A percentile compares a stretch with the other conserved stretches of the same genome.
phyloP scores from a whole-genome alignment of 2,329 filamentous ascomycete genomes.

The Scopulariopsis brevicaulis region DNA sequence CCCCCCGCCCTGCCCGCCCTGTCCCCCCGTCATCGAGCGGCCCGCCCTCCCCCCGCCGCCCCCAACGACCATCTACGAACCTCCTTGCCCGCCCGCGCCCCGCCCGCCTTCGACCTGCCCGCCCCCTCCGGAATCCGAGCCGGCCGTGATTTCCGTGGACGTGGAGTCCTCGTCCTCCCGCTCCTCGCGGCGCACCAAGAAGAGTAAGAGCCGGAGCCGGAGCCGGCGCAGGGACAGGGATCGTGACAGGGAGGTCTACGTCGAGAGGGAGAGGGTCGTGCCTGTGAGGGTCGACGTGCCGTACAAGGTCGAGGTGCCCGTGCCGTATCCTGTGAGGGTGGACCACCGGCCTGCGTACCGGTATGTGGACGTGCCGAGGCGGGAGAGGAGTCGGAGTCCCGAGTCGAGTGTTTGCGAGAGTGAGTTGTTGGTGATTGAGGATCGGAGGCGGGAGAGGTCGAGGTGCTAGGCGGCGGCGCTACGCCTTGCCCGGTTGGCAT shows the following conservation, averaged over 20 bases:
- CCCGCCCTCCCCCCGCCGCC: background rate
- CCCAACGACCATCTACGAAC: background rate
- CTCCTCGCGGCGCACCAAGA: conserved; percentile 4
- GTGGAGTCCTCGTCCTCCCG: conserved; percentile 6
- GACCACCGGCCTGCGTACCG: background rate
- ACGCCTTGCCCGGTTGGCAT: background rate
- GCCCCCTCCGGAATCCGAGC: background rate
- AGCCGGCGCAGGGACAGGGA: background rate
- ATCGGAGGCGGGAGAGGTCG: background rate
- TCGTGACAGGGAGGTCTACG: conserved; percentile 1
- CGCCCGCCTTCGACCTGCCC: background rate
- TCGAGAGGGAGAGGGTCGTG: conserved; percentile 5
- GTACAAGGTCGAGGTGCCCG: background rate
- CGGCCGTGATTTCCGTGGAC: conserved; percentile 4
- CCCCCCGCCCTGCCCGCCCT: background rate
- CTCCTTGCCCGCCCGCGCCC: background rate
- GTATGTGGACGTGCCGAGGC: conserved; percentile 3
- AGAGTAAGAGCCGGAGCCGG: conserved; percentile 7
- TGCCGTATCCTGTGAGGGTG: background rate
- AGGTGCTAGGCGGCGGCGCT: background rate
- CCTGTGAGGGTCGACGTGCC: conserved; percentile 1
- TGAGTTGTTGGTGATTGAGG: conserved; percentile 2
- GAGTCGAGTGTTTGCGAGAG: conserved; percentile 2
- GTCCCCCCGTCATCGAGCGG: background rate
- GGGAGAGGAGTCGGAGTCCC: background rate